Conservation (phyloP, 805 yeast species). For the Yarrowia sp. region DNA sequence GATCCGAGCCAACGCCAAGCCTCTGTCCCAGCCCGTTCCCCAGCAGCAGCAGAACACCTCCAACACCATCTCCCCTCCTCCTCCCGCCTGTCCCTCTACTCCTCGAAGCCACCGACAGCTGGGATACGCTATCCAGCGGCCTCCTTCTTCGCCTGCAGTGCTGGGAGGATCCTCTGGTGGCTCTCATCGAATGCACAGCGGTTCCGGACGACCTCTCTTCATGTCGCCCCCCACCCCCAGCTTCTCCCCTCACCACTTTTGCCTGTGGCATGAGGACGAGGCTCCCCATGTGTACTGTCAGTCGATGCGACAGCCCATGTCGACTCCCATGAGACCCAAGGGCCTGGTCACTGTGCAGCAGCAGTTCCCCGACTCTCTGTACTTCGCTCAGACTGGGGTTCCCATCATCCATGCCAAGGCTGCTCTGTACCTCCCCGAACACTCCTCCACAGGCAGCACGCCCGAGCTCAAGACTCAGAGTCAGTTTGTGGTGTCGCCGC, state of each 20-base stretch:
- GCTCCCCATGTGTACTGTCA: conserved; percentile 35
- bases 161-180: conserved; percentile 6
- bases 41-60: neutral
- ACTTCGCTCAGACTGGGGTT: conserved; percentile 28
- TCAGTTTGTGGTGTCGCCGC: conserved; percentile 21
- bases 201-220: neutral
- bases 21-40: neutral
- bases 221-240: conserved; percentile 3
- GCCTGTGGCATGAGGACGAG: conserved; percentile 34
- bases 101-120: conserved; percentile 2
- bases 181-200: neutral
- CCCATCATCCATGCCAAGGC: conserved; percentile 38
- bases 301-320: conserved; percentile 38
- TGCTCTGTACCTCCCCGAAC: conserved; percentile 31
- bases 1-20: neutral
- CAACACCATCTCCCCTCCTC: neutral
- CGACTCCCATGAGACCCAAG: conserved; percentile 36
- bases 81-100: conserved; percentile 7
- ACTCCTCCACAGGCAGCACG: neutral
- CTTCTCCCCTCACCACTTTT: conserved; percentile 32
- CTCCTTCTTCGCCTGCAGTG: conserved; percentile 24
- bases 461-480: conserved; percentile 24
- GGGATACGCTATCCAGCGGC: conserved; percentile 22
- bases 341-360: conserved; percentile 31
- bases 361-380: conserved; percentile 33